Evolutionary conservation across 1,284 basidiomycete species (phyloP).

Genomic region (Tremellales sp.): DNA sequence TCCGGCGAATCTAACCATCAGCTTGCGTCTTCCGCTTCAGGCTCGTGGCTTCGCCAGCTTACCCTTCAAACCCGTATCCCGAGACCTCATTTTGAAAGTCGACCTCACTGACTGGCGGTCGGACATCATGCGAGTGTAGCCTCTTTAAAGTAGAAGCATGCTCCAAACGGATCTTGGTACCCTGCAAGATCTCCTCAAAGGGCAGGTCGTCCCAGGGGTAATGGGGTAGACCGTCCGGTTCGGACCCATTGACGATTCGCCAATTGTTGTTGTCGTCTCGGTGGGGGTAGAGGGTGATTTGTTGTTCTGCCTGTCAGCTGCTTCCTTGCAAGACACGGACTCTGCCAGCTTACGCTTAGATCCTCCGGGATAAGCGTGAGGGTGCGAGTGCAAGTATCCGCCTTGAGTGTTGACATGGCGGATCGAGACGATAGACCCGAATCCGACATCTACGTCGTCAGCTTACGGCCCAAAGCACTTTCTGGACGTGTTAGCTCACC

Average conservation of each 20-base stretch:
- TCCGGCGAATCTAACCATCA: constrained; percentile 38
- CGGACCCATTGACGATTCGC: constrained; percentile 69
- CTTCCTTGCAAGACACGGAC: neutral
- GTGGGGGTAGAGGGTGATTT: constrained; percentile 96
- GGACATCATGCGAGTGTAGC: constrained; percentile 89
- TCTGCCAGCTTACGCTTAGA: constrained; percentile 62
- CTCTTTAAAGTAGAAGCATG: constrained; percentile 79
- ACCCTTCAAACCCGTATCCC: constrained; percentile 85
- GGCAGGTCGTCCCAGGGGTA: constrained; percentile 59
- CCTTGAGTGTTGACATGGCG: constrained; percentile 95
- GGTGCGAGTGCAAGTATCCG: constrained; percentile 94
- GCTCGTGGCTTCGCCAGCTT: constrained; percentile 4
- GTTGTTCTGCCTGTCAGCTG: constrained; percentile 66
- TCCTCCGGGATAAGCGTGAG: constrained; percentile 80
- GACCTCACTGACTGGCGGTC: constrained; percentile 94
- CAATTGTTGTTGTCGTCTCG: constrained; percentile 88
- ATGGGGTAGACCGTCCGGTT: constrained; percentile 50
- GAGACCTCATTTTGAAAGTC: constrained; percentile 99
- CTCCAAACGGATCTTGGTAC: constrained; percentile 73
- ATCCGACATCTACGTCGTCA: constrained; percentile 62
- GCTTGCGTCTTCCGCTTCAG: neutral
- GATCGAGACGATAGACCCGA: constrained; percentile 79
- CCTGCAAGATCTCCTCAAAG: constrained; percentile 63
- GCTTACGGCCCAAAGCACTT: neutral
- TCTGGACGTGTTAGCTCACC: constrained; percentile 53